phyloP scores from a whole-genome alignment of 2,329 filamentous ascomycete species.

The Ophiostoma fasciatum region DNA sequence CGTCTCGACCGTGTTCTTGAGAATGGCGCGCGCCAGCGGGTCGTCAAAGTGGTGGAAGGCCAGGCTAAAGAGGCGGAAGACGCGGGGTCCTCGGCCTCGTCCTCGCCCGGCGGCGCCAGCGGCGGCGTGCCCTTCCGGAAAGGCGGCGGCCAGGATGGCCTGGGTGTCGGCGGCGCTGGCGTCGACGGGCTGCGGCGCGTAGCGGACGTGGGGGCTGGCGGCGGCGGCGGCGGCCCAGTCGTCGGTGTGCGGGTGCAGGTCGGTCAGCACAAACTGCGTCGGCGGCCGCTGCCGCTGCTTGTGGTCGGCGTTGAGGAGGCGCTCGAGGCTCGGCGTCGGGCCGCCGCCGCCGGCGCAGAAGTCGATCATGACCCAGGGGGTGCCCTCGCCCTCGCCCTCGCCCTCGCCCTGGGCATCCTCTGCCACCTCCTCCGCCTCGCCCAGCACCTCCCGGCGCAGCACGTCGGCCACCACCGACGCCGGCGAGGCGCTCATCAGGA shows the following conservation, averaged over 20 bases:
- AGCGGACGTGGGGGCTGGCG: conserved; percentile 40
- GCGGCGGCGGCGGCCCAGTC: conserved; percentile 41
- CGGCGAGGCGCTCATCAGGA: conserved; percentile 41
- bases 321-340: conserved; percentile 50
- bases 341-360: conserved; percentile 65
- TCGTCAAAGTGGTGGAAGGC: conserved; percentile 69
- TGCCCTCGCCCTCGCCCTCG: neutral
- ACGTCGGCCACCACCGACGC: conserved; percentile 44
- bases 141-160: conserved; percentile 21
- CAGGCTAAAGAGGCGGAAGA: conserved; percentile 58
- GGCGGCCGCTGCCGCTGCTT: neutral
- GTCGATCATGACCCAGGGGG: conserved; percentile 51
- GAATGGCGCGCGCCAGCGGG: conserved; percentile 39
- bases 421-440: neutral
- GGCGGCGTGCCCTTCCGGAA: neutral
- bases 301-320: conserved; percentile 32
- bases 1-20: conserved; percentile 49
- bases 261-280: conserved; percentile 46
- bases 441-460: conserved; percentile 22
- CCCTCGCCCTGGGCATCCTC: no score
- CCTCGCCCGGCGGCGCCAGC: no score
- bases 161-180: conserved; percentile 43
- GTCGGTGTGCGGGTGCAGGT: conserved; percentile 47
- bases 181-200: conserved; percentile 46
- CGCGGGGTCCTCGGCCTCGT: neutral